Evolutionary conservation across 2,329 filamentous ascomycete genomes (phyloP).

Genomic region (Tolypocladium amazonense): DNA sequence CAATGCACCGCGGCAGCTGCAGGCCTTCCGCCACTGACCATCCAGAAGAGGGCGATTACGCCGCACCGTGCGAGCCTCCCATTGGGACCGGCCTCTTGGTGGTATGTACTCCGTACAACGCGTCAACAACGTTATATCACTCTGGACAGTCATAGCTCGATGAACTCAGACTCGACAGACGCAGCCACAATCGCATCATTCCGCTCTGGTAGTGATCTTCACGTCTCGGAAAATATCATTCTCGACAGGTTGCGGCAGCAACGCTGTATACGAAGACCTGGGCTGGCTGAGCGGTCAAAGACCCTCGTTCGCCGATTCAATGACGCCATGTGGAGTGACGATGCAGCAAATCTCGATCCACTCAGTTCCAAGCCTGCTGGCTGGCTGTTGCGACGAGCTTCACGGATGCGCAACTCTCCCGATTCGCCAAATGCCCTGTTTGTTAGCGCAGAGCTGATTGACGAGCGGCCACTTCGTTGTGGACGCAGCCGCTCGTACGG

Average conservation of each 20-base stretch:
- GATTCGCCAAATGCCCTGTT: not conserved
- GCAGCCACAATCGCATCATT: conserved; percentile 1
- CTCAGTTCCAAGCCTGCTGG: not conserved
- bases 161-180: not conserved
- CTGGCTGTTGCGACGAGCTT: not conserved
- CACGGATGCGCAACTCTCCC: not conserved
- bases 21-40: not conserved
- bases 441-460: not conserved
- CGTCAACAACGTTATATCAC: not conserved
- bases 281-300: not conserved
- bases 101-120: too few relatives aligned
- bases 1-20: conserved; percentile 1
- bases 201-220: not conserved
- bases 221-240: not conserved
- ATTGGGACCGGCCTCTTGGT: not conserved
- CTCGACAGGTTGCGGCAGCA: not conserved
- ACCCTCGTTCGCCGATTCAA: not conserved
- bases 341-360: not conserved
- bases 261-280: not conserved
- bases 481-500: not conserved
- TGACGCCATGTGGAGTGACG: not conserved
- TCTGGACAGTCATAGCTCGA: not conserved
- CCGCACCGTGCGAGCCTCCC: conserved; percentile 4
- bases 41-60: conserved; percentile 3
- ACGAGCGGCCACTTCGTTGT: not conserved